Evolutionary conservation across 2,329 filamentous ascomycete genomes (phyloP).

Genomic region (Aspergillus hiratsukae): DNA sequence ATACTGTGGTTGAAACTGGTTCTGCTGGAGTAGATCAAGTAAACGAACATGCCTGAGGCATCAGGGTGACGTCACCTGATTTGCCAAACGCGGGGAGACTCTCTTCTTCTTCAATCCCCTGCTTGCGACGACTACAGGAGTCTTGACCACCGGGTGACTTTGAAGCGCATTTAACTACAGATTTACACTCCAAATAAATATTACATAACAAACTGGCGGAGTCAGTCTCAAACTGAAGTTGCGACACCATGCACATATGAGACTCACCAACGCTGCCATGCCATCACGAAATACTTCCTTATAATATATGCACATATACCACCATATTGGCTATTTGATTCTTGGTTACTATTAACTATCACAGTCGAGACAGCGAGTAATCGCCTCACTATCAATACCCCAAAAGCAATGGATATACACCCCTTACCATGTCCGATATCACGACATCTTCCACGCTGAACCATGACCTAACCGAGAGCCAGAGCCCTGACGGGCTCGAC

Average conservation of each 20-base stretch:
- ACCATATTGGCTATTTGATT: not conserved
- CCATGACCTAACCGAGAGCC: not conserved
- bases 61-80: not conserved
- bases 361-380: not conserved
- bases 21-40: not conserved
- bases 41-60: not conserved
- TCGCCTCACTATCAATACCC: not conserved
- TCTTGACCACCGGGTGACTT: not conserved
- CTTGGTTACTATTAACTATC: not conserved
- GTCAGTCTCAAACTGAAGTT: not conserved
- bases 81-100: not conserved
- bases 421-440: slow-evolving; percentile 9
- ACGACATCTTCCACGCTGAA: slow-evolving; percentile 17
- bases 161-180: not conserved
- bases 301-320: not conserved
- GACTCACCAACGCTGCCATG: not conserved
- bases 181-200: not conserved
- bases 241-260: not conserved
- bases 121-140: not conserved
- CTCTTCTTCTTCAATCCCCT: not conserved
- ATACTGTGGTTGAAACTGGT: not conserved
- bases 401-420: not conserved
- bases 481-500: slow-evolving; percentile 4
- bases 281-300: not conserved
- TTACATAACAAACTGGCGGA: not conserved